A percentile compares a stretch with the other conserved stretches of the same genome.
phyloP scores from a whole-genome alignment of 2,329 filamentous ascomycete genomes.

The Clathrospora elynae region DNA sequence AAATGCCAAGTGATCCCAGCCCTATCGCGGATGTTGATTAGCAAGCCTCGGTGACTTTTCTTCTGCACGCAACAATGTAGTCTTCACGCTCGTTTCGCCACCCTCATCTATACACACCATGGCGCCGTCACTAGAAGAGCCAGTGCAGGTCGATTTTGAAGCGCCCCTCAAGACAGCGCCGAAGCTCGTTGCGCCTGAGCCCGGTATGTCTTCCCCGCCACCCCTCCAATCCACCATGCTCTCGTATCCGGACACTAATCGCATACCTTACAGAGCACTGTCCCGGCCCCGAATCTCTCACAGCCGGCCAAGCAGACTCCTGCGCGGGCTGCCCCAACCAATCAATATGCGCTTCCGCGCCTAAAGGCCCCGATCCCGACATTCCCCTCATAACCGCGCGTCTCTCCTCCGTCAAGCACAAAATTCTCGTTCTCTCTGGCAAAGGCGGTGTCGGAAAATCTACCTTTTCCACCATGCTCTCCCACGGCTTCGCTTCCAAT shows the following conservation, averaged over 20 bases:
- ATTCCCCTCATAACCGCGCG: constrained; percentile 85
- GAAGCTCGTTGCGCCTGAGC: constrained; percentile 88
- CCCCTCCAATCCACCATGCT: constrained; percentile 48
- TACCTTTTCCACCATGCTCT: constrained; percentile 86
- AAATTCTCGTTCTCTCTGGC: constrained; percentile 88
- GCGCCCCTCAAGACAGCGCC: constrained; percentile 79
- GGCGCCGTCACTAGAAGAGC: constrained; percentile 80
- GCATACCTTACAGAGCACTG: constrained; percentile 72
- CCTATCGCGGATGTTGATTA: constrained; percentile 39
- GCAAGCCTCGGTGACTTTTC: constrained; percentile 35
- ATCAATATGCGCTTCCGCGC: constrained; percentile 88
- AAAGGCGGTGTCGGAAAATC: constrained; percentile 98
- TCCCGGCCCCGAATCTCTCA: constrained; percentile 81
- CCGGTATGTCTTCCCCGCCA: constrained; percentile 56
- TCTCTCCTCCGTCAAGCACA: constrained; percentile 81
- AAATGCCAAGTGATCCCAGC: constrained; percentile 31
- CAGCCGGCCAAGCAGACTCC: constrained; percentile 71
- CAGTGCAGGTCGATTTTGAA: constrained; percentile 69
- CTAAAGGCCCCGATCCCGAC: constrained; percentile 94
- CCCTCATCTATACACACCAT: constrained; percentile 53
- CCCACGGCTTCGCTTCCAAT: constrained; percentile 85
- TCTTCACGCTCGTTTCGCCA: constrained; percentile 13
- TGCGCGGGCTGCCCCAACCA: constrained; percentile 97
- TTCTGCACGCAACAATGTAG: constrained; percentile 29
- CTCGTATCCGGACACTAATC: constrained; percentile 3